A percentile compares a stretch with the other conserved stretches of the same genome.
Conservation (phyloP, 2,329 filamentous ascomycete species). For the Aspergillus arachidicola region DNA sequence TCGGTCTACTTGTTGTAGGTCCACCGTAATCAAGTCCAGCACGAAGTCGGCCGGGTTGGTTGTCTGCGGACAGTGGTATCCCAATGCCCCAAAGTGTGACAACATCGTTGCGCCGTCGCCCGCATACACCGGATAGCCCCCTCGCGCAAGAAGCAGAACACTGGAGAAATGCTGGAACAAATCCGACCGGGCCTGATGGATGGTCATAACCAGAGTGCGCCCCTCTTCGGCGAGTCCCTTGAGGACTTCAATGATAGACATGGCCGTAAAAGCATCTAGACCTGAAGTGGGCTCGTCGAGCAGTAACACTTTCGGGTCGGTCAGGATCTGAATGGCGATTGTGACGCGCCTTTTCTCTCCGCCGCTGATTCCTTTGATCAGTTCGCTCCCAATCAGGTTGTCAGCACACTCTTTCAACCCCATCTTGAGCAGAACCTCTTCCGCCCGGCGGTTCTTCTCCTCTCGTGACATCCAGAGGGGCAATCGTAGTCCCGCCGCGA, state of each 20-base stretch:
- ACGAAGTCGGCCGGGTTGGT: constrained; percentile 80
- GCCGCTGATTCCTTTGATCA: constrained; percentile 77
- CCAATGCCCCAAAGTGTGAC: constrained; percentile 61
- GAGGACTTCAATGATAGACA: constrained; percentile 74
- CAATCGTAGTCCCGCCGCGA: constrained; percentile 70
- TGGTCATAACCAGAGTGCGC: constrained; percentile 73
- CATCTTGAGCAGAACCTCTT: constrained; percentile 73
- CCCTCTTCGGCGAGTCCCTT: constrained; percentile 71
- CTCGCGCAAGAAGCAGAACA: constrained; percentile 69
- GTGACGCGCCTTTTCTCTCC: constrained; percentile 78
- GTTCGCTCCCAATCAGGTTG: constrained; percentile 70
- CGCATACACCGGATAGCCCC: constrained; percentile 69
- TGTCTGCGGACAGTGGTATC: constrained; percentile 66
- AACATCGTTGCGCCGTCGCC: constrained; percentile 67
- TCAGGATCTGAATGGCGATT: constrained; percentile 76
- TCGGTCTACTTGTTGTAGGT: constrained; percentile 66
- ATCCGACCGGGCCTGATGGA: constrained; percentile 75
- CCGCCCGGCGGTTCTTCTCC: constrained; percentile 68
- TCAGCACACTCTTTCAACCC: constrained; percentile 78
- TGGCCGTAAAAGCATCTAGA: constrained; percentile 75
- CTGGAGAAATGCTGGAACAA: constrained; percentile 73
- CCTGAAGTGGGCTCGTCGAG: constrained; percentile 78
- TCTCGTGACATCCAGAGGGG: constrained; percentile 69
- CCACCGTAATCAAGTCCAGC: constrained; percentile 74
- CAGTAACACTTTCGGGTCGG: constrained; percentile 71